Evolutionary conservation across 2,329 filamentous ascomycete genomes (phyloP).

Genomic region (Cercospora sesami): DNA sequence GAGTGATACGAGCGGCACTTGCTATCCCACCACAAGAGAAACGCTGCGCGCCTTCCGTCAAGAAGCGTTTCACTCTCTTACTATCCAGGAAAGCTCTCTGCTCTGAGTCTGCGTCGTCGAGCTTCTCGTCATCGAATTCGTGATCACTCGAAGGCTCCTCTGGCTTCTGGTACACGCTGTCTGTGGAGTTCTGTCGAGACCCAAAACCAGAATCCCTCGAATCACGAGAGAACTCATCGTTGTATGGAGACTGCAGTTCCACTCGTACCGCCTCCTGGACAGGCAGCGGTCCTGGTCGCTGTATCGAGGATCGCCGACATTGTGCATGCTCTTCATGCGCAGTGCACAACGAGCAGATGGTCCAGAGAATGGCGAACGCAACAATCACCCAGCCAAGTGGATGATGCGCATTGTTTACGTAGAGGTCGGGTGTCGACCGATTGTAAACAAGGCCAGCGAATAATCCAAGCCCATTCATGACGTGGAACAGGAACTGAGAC

Average conservation of each 20-base stretch:
- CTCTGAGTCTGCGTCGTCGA: constrained; percentile 26
- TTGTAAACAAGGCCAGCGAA: constrained; percentile 72
- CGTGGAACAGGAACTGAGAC: constrained; percentile 60
- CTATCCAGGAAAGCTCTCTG: constrained; percentile 49
- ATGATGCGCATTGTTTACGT: constrained; percentile 83
- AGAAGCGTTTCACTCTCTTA: constrained; percentile 30
- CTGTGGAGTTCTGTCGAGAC: constrained; percentile 38
- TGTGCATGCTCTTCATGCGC: constrained; percentile 45
- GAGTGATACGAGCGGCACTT: constrained; percentile 59
- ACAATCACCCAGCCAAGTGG: constrained; percentile 84
- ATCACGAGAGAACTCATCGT: constrained; percentile 35
- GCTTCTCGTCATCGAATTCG: constrained; percentile 45
- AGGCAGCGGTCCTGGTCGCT: constrained; percentile 15
- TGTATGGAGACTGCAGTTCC: constrained; percentile 25
- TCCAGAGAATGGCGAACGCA: constrained; percentile 69
- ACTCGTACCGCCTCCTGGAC: constrained; percentile 37
- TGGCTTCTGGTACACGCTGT: constrained; percentile 32
- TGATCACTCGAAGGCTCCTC: constrained; percentile 33
- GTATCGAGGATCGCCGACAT: constrained; percentile 12
- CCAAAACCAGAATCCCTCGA: constrained; percentile 45
- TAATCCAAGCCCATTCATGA: constrained; percentile 57
- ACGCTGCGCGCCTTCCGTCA: constrained; percentile 29
- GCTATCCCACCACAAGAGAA: constrained; percentile 54
- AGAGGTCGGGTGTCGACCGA: constrained; percentile 77
- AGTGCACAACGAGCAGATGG: constrained; percentile 66